A percentile compares a stretch with the other conserved stretches of the same genome.
Conservation (phyloP, 495 filamentous ascomycete genomes). For the Penicillium lividum region DNA sequence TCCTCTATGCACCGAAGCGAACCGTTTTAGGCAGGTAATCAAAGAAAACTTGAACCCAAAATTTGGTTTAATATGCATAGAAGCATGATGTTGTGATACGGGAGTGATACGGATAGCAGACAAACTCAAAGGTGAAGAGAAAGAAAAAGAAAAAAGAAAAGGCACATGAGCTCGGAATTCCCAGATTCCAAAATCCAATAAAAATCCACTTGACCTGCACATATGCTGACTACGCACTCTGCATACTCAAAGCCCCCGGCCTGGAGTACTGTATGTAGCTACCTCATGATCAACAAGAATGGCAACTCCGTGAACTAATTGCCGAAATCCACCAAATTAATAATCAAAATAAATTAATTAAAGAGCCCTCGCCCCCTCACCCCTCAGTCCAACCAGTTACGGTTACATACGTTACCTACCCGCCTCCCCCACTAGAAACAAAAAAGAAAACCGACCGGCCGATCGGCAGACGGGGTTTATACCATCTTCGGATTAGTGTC, state of each 20-base stretch:
- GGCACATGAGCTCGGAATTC: background rate
- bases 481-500: background rate
- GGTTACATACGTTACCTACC: background rate
- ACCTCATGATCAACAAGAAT: too few relatives aligned
- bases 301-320: background rate
- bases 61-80: background rate
- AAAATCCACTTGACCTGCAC: too few relatives aligned
- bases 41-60: background rate
- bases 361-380: background rate
- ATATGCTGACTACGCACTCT: too few relatives aligned
- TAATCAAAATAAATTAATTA: background rate
- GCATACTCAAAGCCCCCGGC: too few relatives aligned
- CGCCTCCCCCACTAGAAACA: background rate
- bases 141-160: background rate
- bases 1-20: too few relatives aligned
- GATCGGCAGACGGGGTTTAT: conserved; percentile 19
- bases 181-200: background rate
- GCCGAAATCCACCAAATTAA: background rate
- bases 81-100: background rate
- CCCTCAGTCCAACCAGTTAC: background rate
- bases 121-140: background rate
- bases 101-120: background rate
- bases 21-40: background rate
- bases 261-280: too few relatives aligned
- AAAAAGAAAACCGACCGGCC: background rate